A percentile compares a stretch with the other conserved stretches of the same genome.
These are phyloP conservation scores for Pterulicium gracile DNA, from an alignment of 1,284 basidiomycete species.

Conservation along the genomic window DNA sequence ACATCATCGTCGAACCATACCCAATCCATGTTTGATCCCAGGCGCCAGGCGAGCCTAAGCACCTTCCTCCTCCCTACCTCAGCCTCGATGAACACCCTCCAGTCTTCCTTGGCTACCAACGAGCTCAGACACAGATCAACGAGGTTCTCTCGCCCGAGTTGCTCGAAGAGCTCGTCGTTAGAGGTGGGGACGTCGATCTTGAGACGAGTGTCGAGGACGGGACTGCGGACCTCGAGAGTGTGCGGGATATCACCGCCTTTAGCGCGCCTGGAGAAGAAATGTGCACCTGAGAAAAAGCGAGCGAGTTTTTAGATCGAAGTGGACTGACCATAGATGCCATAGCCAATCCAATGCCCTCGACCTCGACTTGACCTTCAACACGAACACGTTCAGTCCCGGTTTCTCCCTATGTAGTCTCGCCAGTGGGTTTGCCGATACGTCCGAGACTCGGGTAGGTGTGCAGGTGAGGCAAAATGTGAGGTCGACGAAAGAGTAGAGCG, in stretches of 20 bases:
- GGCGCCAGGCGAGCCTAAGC: constrained; percentile 72
- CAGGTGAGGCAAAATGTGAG: constrained; percentile 71
- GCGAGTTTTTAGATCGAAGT: constrained; percentile 1
- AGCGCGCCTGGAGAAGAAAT: constrained; percentile 37
- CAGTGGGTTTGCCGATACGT: constrained; percentile 28
- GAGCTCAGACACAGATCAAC: constrained; percentile 45
- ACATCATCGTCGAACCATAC: constrained; percentile 61
- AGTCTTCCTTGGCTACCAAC: constrained; percentile 44
- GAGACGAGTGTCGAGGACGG: constrained; percentile 21
- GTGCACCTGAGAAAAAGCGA: neutral
- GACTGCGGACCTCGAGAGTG: constrained; percentile 33
- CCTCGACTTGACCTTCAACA: constrained; percentile 67
- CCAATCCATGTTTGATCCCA: constrained; percentile 69
- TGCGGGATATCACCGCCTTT: constrained; percentile 40
- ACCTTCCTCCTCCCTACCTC: constrained; percentile 42
- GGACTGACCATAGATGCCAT: constrained; percentile 62
- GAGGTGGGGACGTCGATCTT: constrained; percentile 16
- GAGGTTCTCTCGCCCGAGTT: constrained; percentile 51
- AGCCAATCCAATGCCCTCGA: constrained; percentile 73
- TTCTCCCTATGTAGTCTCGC: constrained; percentile 34
- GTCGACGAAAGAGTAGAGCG: constrained; percentile 75
- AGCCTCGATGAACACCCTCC: constrained; percentile 47
- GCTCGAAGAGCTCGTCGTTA: constrained; percentile 15
- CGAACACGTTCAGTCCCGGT: constrained; percentile 67
- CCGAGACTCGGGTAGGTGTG: constrained; percentile 35